These are phyloP conservation scores for Ambrosiella cleistominuta DNA, from an alignment of 2,329 filamentous ascomycete genomes.

Conservation along the genomic window DNA sequence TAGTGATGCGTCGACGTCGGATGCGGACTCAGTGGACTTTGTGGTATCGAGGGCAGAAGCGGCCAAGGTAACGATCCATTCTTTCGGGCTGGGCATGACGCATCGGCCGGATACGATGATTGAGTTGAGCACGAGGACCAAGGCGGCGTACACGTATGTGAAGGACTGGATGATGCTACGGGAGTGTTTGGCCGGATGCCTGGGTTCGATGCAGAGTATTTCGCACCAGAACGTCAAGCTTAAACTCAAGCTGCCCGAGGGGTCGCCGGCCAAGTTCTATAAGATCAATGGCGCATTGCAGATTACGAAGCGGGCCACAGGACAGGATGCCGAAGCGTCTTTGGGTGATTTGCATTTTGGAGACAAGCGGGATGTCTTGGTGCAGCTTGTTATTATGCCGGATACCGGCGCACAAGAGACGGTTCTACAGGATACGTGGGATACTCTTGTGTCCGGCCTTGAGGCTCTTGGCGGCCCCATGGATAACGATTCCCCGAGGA, in stretches of 20 bases:
- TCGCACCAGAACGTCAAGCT: constrained; percentile 98
- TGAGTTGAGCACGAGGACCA: constrained; percentile 83
- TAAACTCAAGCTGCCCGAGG: constrained; percentile 83
- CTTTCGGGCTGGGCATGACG: constrained; percentile 87
- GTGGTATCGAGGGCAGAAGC: constrained; percentile 92
- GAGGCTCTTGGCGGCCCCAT: constrained; percentile 80
- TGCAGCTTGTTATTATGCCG: constrained; percentile 81
- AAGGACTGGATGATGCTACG: constrained; percentile 99
- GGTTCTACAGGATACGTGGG: constrained; percentile 86
- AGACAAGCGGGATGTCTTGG: constrained; percentile 82
- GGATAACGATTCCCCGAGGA: constrained; percentile 70
- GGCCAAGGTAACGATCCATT: constrained; percentile 92
- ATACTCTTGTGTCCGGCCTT: constrained; percentile 85
- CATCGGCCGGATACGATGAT: constrained; percentile 99
- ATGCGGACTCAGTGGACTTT: constrained; percentile 91
- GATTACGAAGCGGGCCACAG: constrained; percentile 88
- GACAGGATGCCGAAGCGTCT: constrained; percentile 81
- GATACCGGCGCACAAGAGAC: constrained; percentile 71
- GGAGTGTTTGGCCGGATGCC: constrained; percentile 82
- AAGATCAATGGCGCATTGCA: constrained; percentile 95
- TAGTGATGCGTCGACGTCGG: constrained; percentile 89
- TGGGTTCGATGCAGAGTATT: constrained; percentile 78
- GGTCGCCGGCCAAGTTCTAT: constrained; percentile 92
- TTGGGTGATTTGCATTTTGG: constrained; percentile 87
- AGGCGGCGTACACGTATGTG: constrained; percentile 93